Percentiles rank a stretch among this genome's conserved stretches.
Conservation (phyloP, 768 basidiomycete genomes). For the Scleroderma bovista region DNA sequence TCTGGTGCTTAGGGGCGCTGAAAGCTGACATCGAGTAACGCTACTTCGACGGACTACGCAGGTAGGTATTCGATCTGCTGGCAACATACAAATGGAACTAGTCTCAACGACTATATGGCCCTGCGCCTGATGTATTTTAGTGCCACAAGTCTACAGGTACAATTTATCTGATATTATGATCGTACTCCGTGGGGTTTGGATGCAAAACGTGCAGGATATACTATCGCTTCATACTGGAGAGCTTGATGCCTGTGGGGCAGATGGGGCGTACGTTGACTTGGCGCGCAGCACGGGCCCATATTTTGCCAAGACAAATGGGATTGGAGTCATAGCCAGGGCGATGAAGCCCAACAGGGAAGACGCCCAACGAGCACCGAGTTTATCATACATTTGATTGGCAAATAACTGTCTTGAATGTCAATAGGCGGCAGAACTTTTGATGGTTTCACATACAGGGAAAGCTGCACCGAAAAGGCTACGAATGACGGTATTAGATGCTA, state of each 20-base stretch:
- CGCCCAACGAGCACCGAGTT: constrained; percentile 50
- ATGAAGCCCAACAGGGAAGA: constrained; percentile 51
- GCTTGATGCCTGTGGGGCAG: constrained; percentile 7
- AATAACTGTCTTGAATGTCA: constrained; percentile 33
- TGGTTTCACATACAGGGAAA: constrained; percentile 30
- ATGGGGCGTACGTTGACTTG: constrained; percentile 40
- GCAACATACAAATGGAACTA: too few species aligned
- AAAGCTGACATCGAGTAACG: too few species aligned
- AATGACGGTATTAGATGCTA: constrained; percentile 48
- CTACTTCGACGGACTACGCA: too few species aligned
- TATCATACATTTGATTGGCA: constrained; percentile 48
- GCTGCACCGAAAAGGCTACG: constrained; percentile 50
- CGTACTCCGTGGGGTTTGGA: not conserved
- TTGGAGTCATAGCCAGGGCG: constrained; percentile 47
- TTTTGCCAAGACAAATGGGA: constrained; percentile 42
- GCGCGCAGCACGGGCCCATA: constrained; percentile 39
- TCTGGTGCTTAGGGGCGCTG: too few species aligned
- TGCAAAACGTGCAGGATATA: not conserved
- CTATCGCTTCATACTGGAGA: constrained; percentile 4
- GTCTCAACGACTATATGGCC: too few species aligned
- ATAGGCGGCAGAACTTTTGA: constrained; percentile 1
- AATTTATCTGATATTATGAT: not conserved
- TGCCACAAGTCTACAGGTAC: not conserved
- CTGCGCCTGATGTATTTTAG: too few species aligned
- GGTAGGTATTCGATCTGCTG: too few species aligned